Evolutionary conservation across 75 land plant genomes (phyloP).

Genomic region (Pinus albicaulis): DNA sequence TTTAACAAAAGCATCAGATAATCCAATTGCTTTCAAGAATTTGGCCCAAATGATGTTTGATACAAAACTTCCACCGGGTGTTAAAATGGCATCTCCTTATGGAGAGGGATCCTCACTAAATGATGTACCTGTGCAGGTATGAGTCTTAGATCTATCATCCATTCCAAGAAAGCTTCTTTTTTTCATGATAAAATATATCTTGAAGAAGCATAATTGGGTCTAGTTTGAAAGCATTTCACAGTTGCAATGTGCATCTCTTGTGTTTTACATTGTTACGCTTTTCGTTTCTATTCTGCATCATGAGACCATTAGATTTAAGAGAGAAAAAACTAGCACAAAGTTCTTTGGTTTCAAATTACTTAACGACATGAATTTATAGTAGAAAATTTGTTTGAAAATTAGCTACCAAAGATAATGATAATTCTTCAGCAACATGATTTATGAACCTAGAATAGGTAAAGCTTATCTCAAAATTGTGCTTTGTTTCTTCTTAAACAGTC

Average conservation of each 20-base stretch:
- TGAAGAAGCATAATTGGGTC: neutral
- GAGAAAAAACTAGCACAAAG: too few relatives aligned
- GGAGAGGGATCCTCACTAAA: conserved; percentile 72
- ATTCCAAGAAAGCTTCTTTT: neutral
- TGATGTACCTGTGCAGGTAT: conserved; percentile 72
- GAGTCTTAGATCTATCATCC: neutral
- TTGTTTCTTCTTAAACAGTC: too few relatives aligned
- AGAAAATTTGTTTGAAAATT: too few relatives aligned
- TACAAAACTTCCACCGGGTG: conserved; percentile 87
- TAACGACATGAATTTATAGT: too few relatives aligned
- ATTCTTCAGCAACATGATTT: too few relatives aligned
- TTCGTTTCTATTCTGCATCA: neutral
- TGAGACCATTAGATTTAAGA: neutral
- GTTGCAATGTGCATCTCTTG: too few relatives aligned
- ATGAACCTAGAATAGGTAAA: neutral
- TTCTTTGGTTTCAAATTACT: too few relatives aligned
- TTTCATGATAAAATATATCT: neutral
- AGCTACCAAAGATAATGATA: too few relatives aligned
- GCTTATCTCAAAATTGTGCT: neutral
- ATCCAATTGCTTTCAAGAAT: conserved; percentile 41
- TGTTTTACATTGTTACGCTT: too few relatives aligned
- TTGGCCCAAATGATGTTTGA: conserved; percentile 85
- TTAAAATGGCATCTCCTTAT: conserved; percentile 59
- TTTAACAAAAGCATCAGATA: conserved; percentile 38
- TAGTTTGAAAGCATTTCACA: neutral